Evolutionary conservation across 495 filamentous ascomycete genomes (phyloP).

Genomic region (Aspergillus panamensis): DNA sequence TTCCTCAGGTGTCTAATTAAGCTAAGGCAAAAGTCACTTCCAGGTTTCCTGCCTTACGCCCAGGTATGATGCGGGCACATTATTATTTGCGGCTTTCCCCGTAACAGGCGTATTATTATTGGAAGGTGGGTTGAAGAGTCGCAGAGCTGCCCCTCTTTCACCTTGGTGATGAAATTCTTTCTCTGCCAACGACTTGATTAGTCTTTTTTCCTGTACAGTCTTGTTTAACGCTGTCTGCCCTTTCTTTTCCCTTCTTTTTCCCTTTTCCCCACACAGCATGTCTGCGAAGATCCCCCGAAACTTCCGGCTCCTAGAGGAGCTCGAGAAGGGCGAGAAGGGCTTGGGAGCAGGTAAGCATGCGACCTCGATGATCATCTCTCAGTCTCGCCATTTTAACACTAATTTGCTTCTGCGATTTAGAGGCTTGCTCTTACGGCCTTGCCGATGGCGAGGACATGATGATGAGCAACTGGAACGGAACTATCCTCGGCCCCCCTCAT

Average conservation of each 20-base stretch:
- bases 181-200: constrained; percentile 18
- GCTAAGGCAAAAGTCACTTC: constrained; percentile 6
- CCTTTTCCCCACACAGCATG: constrained; percentile 43
- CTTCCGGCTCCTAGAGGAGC: constrained; percentile 92
- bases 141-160: constrained; percentile 25
- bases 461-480: constrained; percentile 99
- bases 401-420: constrained; percentile 42
- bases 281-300: constrained; percentile 87
- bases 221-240: background rate
- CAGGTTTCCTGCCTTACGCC: background rate
- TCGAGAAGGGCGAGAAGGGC: constrained; percentile 98
- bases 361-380: background rate
- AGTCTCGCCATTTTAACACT: constrained; percentile 3
- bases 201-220: background rate
- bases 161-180: constrained; percentile 24
- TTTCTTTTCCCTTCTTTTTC: constrained; percentile 5
- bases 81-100: constrained; percentile 2
- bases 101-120: constrained; percentile 7
- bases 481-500: constrained; percentile 94
- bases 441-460: constrained; percentile 91
- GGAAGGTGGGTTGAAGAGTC: constrained; percentile 17
- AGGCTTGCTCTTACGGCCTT: constrained; percentile 95
- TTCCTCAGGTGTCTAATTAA: background rate
- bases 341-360: constrained; percentile 72
- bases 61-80: background rate